Evolutionary conservation across 768 basidiomycete genomes (phyloP), one percentile per base, ranked within the genome.

Genomic region (Collybiopsis luxurians): DNA sequence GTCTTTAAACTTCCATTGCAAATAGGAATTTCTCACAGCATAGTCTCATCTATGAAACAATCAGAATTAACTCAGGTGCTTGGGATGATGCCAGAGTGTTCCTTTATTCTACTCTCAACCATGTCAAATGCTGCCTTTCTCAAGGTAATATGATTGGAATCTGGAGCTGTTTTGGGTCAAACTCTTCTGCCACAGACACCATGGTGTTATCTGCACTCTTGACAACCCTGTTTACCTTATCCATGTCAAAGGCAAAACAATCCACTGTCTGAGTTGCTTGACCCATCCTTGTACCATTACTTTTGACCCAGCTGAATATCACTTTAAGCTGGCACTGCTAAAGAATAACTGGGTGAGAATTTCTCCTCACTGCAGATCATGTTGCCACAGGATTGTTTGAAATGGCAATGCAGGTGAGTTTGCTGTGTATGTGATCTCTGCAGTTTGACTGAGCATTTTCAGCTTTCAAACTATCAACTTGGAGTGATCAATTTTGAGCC

Each of bases 81-180:
- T 99, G 97, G 97, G 97, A 99, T 66, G 97, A 99, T 66, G 79
- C 89, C 10, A 97, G 97, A 56, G 92, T 98, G 34, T 93, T 99
- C 73, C 84, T 99, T 54, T 99, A 98, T 72, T 96, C 97, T 23
- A 99, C 97, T 1, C 81, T 99, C 44, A 99, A 99, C 69, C 97
- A 99, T 71, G 90, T 99, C 82, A 98, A 99, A 73, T 99, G 98
- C 69, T 95, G 95, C 64, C 80, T 99, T 30, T 85, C 92, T 5
- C 90, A 97, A 73, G 97, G 95, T 92, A n/a, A n/a, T 53, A 49
- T 55, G 24, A 51, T 49, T 58, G 23, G n/a, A 9, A 40, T 47
- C 58, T 36, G 43, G 30, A 49, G n/a, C n/a, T n/a, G n/a, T n/a
- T n/a, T n/a, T 42, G 40, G 7, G 17, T 50, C 49, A 42, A 30